A percentile compares a stretch with the other conserved stretches of the same genome.
Evolutionary conservation across 1,284 basidiomycete genomes (phyloP).

Genomic region (Rhodofomes roseus): DNA sequence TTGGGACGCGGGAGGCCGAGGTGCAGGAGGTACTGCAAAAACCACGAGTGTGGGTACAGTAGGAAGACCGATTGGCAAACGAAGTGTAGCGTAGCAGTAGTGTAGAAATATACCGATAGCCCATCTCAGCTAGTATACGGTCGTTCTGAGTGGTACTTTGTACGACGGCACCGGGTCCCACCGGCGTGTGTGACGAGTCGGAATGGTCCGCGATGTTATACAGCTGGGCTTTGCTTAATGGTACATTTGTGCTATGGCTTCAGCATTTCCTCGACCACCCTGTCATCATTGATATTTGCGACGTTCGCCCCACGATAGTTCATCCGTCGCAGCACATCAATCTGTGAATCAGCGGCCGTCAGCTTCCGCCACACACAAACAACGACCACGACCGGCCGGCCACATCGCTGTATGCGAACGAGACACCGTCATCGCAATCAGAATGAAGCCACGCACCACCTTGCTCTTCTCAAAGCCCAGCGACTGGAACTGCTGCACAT

Average conservation of each 20-base stretch:
- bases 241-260: slow-evolving; percentile 27
- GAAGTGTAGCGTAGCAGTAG: background rate
- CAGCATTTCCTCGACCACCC: slow-evolving; percentile 55
- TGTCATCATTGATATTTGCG: slow-evolving; percentile 55
- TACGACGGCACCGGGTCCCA: too few relatives aligned
- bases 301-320: slow-evolving; percentile 87
- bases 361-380: too few relatives aligned
- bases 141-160: too few relatives aligned
- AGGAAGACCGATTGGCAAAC: background rate
- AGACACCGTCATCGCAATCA: background rate
- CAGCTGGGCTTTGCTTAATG: background rate
- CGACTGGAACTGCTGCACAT: slow-evolving; percentile 70
- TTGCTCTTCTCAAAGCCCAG: slow-evolving; percentile 73
- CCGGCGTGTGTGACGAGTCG: too few relatives aligned
- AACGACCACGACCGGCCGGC: background rate
- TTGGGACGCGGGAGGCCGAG: slow-evolving; percentile 64
- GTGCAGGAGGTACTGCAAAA: slow-evolving; percentile 66
- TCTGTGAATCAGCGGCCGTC: slow-evolving; percentile 41
- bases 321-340: slow-evolving; percentile 80
- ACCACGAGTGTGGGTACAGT: slow-evolving; percentile 61
- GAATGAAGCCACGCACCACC: slow-evolving; percentile 55
- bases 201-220: background rate
- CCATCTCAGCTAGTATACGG: background rate
- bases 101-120: background rate
- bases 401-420: too few relatives aligned